These are phyloP conservation scores for Kwoniella shandongensis DNA, from an alignment of 768 basidiomycete species.

Conservation along the genomic window DNA sequence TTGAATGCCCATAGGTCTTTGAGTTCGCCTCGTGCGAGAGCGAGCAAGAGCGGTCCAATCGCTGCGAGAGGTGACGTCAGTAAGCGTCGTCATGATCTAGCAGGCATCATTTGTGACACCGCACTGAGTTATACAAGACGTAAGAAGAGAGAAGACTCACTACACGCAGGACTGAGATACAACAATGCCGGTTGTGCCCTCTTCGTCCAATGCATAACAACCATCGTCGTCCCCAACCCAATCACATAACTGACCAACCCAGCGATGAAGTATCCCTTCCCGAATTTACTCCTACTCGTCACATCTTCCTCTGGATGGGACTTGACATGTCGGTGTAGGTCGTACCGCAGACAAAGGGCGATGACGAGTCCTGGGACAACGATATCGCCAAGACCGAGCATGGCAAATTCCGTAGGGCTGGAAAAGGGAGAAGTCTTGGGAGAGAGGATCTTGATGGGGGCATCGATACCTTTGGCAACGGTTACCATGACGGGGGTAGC, in stretches of 20 bases:
- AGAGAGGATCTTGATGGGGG: conserved; percentile 82
- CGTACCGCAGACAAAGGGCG: conserved; percentile 82
- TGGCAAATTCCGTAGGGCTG: conserved; percentile 66
- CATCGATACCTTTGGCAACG: conserved; percentile 84
- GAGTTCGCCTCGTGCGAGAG: conserved; percentile 68
- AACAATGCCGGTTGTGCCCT: conserved; percentile 87
- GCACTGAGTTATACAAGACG: too few species aligned
- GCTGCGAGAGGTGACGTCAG: too few species aligned
- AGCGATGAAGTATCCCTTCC: conserved; percentile 74
- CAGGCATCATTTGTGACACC: conserved; percentile 8
- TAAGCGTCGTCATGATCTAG: too few species aligned
- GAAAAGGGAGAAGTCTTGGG: conserved; percentile 27
- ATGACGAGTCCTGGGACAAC: conserved; percentile 61
- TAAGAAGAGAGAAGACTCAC: conserved; percentile 32
- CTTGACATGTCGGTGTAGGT: conserved; percentile 52
- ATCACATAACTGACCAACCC: conserved; percentile 68
- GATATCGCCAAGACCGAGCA: conserved; percentile 91
- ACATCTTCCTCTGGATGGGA: conserved; percentile 35
- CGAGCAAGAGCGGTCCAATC: conserved; percentile 65
- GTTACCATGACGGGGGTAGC: conserved; percentile 67
- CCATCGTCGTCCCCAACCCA: conserved; percentile 75
- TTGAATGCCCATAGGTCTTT: conserved; percentile 69
- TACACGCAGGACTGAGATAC: conserved; percentile 66
- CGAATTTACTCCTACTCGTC: conserved; percentile 55
- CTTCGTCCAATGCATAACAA: conserved; percentile 74